Evolutionary conservation across 306 rosid species (phyloP), one percentile per base, ranked within the genome.

Genomic region (Acmispon strigosus): DNA sequence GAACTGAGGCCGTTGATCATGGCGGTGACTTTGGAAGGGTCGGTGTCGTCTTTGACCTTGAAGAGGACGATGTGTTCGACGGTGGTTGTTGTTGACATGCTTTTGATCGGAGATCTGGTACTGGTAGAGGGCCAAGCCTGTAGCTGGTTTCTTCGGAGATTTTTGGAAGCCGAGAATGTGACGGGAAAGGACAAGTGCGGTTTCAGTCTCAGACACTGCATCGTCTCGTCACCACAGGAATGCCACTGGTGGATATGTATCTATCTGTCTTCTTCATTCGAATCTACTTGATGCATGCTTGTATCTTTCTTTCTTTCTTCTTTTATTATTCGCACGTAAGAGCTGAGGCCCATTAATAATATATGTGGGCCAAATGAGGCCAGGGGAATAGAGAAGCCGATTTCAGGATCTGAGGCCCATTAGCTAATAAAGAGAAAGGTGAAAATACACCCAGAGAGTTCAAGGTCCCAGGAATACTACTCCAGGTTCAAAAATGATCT

Each of bases 61-160:
- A 94, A 87, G 69, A 94, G 86, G 8, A 94, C 98, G 32, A 87
- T 66, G 82, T 87, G 98, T 52, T 93, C 98, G 12, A 90, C 54
- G 45, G 87, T 32, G 37, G 37, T 32, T 2, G 34, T 27, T 27
- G 76, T 1, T 34, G 90, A 67, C 82, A 60, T 69, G 61, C 73
- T 76, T 53, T 29, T 79, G 60, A 85, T 74, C 24, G 78, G 50
- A 7, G 75, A 52, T 44, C 50, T 20, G 42, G 44, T 32, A 18
- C 50, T 20, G 42, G 44, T 32, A 18, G 44, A 62, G 3, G 76
- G 24, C 0, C 69, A 41, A 8, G 65, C 48, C 10, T n/a, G 50
- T 1, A 64, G 10, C 20, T 54, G 54, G 7, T 0, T 24, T 5
- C 29, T 1, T 39, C 19, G 76, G 36, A 62, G 66, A 49, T 55